Evolutionary conservation across 192 early-diverging fungal species (phyloP).

Genomic region (Phlyctochytrium bullatum): DNA sequence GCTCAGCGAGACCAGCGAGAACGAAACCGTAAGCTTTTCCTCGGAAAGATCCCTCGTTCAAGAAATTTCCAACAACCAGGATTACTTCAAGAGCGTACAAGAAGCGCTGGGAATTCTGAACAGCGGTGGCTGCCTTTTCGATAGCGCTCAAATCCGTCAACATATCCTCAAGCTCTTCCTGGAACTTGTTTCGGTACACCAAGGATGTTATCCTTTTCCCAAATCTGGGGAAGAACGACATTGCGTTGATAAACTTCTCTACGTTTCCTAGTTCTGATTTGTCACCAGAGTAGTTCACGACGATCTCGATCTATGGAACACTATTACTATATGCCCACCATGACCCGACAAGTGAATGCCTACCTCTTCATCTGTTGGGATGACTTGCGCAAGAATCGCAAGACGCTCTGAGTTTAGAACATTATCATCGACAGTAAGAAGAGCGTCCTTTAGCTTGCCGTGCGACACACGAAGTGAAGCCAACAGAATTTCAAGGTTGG

Average conservation of each 20-base stretch:
- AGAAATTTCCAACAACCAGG: slow-evolving; percentile 50
- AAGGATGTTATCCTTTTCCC: slow-evolving; percentile 34
- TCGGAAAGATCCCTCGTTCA: slow-evolving; percentile 48
- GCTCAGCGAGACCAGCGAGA: slow-evolving; percentile 35
- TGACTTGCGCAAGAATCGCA: slow-evolving; percentile 23
- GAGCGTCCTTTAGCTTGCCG: slow-evolving; percentile 34
- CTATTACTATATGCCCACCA: background rate
- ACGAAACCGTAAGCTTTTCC: slow-evolving; percentile 52
- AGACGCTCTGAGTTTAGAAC: slow-evolving; percentile 40
- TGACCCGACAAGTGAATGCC: background rate
- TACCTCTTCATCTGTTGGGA: slow-evolving; percentile 38
- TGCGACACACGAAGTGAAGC: slow-evolving; percentile 19
- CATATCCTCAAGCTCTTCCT: slow-evolving; percentile 47
- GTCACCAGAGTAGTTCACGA: slow-evolving; percentile 43
- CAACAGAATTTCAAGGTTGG: slow-evolving; percentile 36
- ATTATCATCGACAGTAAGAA: slow-evolving; percentile 33
- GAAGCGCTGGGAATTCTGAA: slow-evolving; percentile 29
- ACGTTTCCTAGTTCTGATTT: slow-evolving; percentile 34
- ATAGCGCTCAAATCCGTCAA: slow-evolving; percentile 36
- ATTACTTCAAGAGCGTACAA: slow-evolving; percentile 32
- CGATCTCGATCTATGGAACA: slow-evolving; percentile 35
- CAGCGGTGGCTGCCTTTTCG: slow-evolving; percentile 30
- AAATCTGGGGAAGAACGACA: slow-evolving; percentile 41
- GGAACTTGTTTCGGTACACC: slow-evolving; percentile 39
- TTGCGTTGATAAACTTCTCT: slow-evolving; percentile 42